phyloP scores from a whole-genome alignment of 805 yeast genomes.

The Wickerhamiella bombiphila region DNA sequence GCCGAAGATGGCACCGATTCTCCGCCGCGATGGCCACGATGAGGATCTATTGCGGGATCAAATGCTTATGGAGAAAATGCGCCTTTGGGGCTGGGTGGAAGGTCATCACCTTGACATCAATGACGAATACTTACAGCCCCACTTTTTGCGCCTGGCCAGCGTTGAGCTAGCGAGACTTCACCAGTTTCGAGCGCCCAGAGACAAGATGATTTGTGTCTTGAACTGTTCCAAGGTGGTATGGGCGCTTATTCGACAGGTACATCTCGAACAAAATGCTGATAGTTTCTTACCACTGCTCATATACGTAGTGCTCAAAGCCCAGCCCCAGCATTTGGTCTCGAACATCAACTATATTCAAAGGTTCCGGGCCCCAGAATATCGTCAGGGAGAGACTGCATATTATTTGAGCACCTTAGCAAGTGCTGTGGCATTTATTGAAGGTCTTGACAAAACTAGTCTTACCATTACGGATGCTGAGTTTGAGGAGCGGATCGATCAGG shows the following conservation, averaged over 20 bases:
- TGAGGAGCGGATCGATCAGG: constrained; percentile 29
- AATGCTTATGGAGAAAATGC: constrained; percentile 35
- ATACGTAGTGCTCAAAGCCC: constrained; percentile 57
- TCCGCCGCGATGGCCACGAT: constrained; percentile 39
- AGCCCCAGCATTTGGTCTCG: constrained; percentile 50
- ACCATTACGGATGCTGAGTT: constrained; percentile 49
- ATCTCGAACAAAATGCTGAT: constrained; percentile 77
- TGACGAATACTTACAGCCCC: constrained; percentile 30
- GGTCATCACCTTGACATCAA: constrained; percentile 69
- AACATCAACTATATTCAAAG: constrained; percentile 76
- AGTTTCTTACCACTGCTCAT: constrained; percentile 82
- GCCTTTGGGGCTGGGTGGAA: constrained; percentile 56
- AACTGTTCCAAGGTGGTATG: constrained; percentile 89
- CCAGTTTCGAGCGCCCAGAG: constrained; percentile 82
- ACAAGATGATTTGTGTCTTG: constrained; percentile 77
- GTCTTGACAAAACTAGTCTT: constrained; percentile 40
- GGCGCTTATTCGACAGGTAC: constrained; percentile 58
- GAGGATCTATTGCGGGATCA: constrained; percentile 52
- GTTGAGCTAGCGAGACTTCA: constrained; percentile 65
- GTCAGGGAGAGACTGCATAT: constrained; percentile 80
- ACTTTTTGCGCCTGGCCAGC: constrained; percentile 52
- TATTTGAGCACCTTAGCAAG: constrained; percentile 83
- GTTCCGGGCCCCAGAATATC: constrained; percentile 59
- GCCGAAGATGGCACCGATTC: constrained; percentile 42
- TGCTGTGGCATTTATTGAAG: constrained; percentile 66